phyloP scores from a whole-genome alignment of 169 alveolate species.

The Babesia bovis region DNA sequence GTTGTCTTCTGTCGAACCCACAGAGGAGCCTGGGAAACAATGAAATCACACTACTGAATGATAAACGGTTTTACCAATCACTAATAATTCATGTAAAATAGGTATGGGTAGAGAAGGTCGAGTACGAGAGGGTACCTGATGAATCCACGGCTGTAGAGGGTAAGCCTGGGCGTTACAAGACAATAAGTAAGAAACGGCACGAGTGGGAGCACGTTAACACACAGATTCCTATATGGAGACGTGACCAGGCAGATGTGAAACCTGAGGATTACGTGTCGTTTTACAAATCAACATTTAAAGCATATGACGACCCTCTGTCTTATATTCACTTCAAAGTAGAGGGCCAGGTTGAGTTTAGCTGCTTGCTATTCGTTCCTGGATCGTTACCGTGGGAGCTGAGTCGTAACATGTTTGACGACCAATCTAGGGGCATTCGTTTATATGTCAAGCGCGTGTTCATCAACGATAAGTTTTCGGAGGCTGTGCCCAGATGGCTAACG shows the following conservation, averaged over 20 bases:
- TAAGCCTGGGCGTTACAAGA: constrained; percentile 75
- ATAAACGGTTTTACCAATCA: neutral
- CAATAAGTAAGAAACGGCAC: constrained; percentile 79
- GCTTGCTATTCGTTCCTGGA: constrained; percentile 92
- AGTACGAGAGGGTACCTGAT: constrained; percentile 86
- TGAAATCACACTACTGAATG: constrained; percentile 18
- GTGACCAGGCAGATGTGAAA: constrained; percentile 87
- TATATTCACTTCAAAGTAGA: constrained; percentile 98
- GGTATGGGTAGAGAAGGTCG: constrained; percentile 85
- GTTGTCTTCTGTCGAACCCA: constrained; percentile 55
- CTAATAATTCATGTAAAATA: neutral
- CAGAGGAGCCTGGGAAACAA: constrained; percentile 48
- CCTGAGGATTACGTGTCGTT: constrained; percentile 92
- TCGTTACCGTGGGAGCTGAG: constrained; percentile 85
- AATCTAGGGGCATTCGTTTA: constrained; percentile 91
- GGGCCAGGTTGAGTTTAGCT: constrained; percentile 98
- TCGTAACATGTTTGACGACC: constrained; percentile 91
- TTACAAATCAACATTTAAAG: constrained; percentile 92
- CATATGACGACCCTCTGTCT: constrained; percentile 95
- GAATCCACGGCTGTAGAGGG: constrained; percentile 77
- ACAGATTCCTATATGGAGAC: constrained; percentile 94
- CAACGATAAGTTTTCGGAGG: constrained; percentile 94
- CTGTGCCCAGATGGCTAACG: constrained; percentile 92
- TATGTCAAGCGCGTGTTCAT: constrained; percentile 97
- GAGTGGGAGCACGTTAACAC: constrained; percentile 92